Evolutionary conservation across 768 basidiomycete genomes (phyloP).

Genomic region (Lentinula edodes): DNA sequence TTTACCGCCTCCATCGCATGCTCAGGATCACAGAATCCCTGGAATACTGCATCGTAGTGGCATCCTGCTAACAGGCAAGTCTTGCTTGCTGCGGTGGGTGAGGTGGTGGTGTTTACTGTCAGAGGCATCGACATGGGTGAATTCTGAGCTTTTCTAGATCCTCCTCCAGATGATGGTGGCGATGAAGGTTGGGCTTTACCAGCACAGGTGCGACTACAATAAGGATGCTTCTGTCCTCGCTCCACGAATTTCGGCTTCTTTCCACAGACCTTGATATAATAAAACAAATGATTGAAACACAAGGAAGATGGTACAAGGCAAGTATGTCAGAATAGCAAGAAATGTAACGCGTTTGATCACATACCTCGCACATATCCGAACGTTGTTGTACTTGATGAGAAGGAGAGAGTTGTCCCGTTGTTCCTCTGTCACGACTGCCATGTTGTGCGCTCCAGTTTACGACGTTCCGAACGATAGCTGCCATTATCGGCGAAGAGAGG

Average conservation of each 20-base stretch:
- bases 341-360: not conserved
- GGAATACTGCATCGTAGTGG: not conserved
- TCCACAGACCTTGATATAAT: constrained; percentile 22
- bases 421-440: not conserved
- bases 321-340: not conserved
- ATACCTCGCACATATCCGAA: constrained; percentile 3
- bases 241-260: constrained; percentile 29
- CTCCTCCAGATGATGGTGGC: not conserved
- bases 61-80: not conserved
- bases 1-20: constrained; percentile 1
- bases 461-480: not conserved
- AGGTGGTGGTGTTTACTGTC: not conserved
- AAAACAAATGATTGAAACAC: too few species aligned
- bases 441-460: constrained; percentile 1
- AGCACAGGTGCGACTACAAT: constrained; percentile 31
- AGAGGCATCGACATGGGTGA: not conserved
- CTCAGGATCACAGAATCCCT: not conserved
- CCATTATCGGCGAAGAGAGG: constrained; percentile 1
- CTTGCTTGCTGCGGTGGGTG: not conserved
- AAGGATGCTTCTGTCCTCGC: constrained; percentile 26
- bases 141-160: not conserved
- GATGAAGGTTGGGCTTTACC: constrained; percentile 17
- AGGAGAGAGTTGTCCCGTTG: not conserved
- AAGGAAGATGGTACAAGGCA: not conserved
- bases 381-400: not conserved